phyloP scores from a whole-genome alignment of 1,284 basidiomycete species.

The Trichosporon faecale region DNA sequence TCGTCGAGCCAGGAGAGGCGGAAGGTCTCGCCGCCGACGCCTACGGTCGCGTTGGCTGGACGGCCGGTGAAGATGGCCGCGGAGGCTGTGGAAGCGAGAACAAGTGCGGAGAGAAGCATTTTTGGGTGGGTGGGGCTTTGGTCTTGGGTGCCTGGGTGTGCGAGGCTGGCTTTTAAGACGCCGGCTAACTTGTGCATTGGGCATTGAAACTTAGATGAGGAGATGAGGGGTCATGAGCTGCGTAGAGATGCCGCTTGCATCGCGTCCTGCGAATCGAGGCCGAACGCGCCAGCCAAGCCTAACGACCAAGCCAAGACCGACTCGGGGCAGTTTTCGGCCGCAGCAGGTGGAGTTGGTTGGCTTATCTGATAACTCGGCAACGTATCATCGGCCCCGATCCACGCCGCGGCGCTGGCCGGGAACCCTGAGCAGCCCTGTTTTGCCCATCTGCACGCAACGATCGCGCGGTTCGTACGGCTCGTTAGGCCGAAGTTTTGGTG shows the following conservation, averaged over 20 bases:
- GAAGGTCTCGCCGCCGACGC: conserved; percentile 60
- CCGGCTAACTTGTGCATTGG: no score
- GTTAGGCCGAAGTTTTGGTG: background rate
- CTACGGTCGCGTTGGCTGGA: conserved; percentile 56
- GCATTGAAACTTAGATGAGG: no score
- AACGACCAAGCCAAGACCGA: background rate
- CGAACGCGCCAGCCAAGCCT: background rate
- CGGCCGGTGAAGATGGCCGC: conserved; percentile 47
- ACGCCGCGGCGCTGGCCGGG: background rate
- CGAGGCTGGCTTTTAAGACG: background rate
- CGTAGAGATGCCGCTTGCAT: no score
- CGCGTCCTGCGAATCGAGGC: no score
- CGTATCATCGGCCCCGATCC: background rate
- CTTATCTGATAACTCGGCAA: background rate
- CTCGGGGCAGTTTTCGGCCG: background rate
- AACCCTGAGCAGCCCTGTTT: background rate
- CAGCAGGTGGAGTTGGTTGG: background rate
- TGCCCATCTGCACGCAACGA: background rate
- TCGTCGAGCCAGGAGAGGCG: conserved; percentile 68
- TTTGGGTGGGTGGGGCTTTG: background rate
- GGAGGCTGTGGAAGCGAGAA: conserved; percentile 33
- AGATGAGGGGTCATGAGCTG: no score
- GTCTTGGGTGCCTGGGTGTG: background rate
- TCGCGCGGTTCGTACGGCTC: background rate
- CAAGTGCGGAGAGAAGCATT: conserved; percentile 48